A percentile compares a stretch with the other conserved stretches of the same genome.
Conservation (phyloP, 805 yeast genomes). For the Schwanniomyces vanrijiae region DNA sequence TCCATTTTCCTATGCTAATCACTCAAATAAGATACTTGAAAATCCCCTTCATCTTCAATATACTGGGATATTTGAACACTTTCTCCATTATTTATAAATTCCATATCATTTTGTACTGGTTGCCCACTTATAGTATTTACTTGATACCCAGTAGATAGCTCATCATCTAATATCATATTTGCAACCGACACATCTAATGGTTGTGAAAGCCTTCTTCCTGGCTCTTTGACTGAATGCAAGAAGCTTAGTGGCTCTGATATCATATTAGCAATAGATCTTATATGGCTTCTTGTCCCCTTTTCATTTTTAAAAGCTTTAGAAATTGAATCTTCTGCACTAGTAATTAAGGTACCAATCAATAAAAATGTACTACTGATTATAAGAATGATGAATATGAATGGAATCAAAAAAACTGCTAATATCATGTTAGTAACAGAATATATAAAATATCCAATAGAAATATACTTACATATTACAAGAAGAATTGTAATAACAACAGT, state of each 20-base stretch:
- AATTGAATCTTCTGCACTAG: not conserved
- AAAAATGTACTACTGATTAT: conserved; percentile 8
- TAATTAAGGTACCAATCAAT: conserved; percentile 6
- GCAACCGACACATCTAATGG: conserved; percentile 1
- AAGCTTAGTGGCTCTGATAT: conserved; percentile 3
- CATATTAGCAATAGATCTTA: conserved; percentile 3
- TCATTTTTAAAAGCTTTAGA: not conserved
- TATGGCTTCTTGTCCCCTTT: not conserved
- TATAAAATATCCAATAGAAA: not conserved
- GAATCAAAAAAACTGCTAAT: conserved; percentile 10
- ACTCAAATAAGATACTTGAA: not conserved
- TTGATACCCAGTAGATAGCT: not conserved
- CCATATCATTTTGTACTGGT: not conserved
- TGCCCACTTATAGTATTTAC: not conserved
- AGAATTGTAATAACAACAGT: conserved; percentile 7
- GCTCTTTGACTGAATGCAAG: not conserved
- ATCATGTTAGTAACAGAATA: conserved; percentile 3
- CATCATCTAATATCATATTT: conserved; percentile 1
- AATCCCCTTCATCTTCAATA: not conserved
- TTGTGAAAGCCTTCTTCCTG: not conserved
- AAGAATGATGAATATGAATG: conserved; percentile 7
- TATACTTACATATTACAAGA: conserved; percentile 12
- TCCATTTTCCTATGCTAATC: too few relatives aligned
- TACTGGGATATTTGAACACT: not conserved
- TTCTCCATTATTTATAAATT: conserved; percentile 2